These are phyloP conservation scores for Dioscorea zingiberensis DNA, from an alignment of 106 monocot species.

Conservation along the genomic window DNA sequence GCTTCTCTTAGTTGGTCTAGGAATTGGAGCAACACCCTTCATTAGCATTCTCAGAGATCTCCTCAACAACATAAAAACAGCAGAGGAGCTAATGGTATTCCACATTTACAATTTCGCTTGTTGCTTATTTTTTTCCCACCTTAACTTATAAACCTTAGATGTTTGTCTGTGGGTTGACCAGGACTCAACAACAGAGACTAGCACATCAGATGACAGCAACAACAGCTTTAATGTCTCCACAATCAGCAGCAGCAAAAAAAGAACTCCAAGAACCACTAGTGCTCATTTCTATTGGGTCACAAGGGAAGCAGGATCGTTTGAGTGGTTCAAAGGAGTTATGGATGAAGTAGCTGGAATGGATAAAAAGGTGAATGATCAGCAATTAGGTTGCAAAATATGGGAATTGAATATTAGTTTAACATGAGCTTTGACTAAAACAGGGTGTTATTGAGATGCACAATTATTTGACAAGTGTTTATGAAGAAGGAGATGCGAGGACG, in stretches of 20 bases:
- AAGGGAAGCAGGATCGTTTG: constrained; percentile 73
- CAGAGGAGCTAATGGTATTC: constrained; percentile 50
- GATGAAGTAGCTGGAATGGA: constrained; percentile 91
- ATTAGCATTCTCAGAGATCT: constrained; percentile 85
- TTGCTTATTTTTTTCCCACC: too few relatives aligned
- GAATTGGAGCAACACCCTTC: constrained; percentile 90
- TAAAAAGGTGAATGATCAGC: constrained; percentile 38
- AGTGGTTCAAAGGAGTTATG: constrained; percentile 97
- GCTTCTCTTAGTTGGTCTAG: constrained; percentile 81
- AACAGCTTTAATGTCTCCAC: constrained; percentile 44
- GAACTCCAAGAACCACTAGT: constrained; percentile 45
- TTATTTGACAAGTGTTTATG: constrained; percentile 84
- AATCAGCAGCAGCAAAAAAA: constrained; percentile 37
- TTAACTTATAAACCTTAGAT: background rate
- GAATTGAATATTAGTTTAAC: too few relatives aligned
- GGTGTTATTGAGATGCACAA: constrained; percentile 94
- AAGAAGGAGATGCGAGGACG: constrained; percentile 85
- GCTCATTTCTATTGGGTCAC: constrained; percentile 95
- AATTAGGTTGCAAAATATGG: too few relatives aligned
- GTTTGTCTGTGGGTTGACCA: constrained; percentile 3
- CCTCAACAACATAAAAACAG: constrained; percentile 66
- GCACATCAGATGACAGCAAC: constrained; percentile 48
- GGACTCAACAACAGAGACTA: constrained; percentile 59
- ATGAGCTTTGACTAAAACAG: constrained; percentile 16
- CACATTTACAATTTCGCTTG: background rate